Percentiles rank a stretch among this genome's conserved stretches.
These are phyloP conservation scores for Mortierella sp. DNA, from an alignment of 371 early-diverging fungal species.

Conservation along the genomic window DNA sequence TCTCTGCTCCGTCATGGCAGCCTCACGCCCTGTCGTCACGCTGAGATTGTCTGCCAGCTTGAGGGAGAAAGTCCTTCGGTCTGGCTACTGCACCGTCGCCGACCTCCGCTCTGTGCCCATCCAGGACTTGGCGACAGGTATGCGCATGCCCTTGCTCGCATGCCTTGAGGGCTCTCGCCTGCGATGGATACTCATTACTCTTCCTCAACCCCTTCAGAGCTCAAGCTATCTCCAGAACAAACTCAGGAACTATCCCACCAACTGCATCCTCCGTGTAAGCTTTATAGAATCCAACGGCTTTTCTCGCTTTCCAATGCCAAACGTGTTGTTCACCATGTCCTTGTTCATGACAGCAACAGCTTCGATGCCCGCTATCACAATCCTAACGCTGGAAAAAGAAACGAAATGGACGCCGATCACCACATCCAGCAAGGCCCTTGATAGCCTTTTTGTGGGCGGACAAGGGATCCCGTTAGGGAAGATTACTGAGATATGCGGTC, in stretches of 20 bases:
- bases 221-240: constrained; percentile 24
- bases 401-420: constrained; percentile 30
- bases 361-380: constrained; percentile 12
- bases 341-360: background rate
- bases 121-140: constrained; percentile 22
- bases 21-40: constrained; percentile 38
- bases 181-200: too few relatives aligned
- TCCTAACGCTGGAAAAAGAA: constrained; percentile 24
- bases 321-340: background rate
- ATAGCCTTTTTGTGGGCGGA: constrained; percentile 23
- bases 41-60: constrained; percentile 29
- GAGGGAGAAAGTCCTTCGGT: constrained; percentile 33
- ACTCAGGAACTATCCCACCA: constrained; percentile 16
- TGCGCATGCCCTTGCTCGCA: too few relatives aligned
- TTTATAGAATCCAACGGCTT: background rate
- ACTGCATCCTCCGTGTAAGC: constrained; percentile 22
- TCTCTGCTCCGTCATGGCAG: constrained; percentile 17
- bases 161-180: too few relatives aligned
- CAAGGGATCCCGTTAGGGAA: constrained; percentile 38
- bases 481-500: constrained; percentile 50
- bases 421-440: constrained; percentile 32
- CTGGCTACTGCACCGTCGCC: constrained; percentile 34
- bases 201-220: constrained; percentile 8
- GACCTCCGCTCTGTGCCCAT: constrained; percentile 30
- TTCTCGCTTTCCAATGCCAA: too few relatives aligned